phyloP scores from a whole-genome alignment of 345 rosid genomes.

The Cardiospermum halicacabum region DNA sequence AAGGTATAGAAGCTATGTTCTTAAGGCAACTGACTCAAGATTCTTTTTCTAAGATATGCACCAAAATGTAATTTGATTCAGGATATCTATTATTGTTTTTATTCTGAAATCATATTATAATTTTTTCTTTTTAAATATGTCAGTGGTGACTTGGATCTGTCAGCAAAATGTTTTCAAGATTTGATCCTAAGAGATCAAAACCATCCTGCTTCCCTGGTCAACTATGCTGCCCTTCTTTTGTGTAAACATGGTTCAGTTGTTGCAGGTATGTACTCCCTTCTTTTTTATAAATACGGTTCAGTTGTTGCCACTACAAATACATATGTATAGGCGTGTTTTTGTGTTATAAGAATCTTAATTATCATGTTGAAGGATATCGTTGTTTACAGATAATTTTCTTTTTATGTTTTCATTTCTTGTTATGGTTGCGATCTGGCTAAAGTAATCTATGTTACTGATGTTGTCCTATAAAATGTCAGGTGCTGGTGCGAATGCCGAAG shows the following conservation, averaged over 20 bases:
- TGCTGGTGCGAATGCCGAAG: constrained; percentile 76
- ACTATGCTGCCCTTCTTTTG: constrained; percentile 80
- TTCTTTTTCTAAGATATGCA: not conserved
- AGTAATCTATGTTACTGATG: not conserved
- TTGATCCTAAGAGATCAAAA: constrained; percentile 82
- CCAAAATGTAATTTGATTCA: not conserved
- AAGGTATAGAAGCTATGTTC: constrained; percentile 33
- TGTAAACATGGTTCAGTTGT: constrained; percentile 71
- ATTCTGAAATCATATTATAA: not conserved
- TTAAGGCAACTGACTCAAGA: not conserved
- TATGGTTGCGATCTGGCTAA: constrained; percentile 7
- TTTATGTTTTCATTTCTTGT: not conserved
- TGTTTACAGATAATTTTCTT: constrained; percentile 5
- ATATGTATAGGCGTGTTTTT: too few relatives aligned
- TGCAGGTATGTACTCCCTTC: too few relatives aligned
- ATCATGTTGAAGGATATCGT: constrained; percentile 2
- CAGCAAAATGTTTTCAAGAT: constrained; percentile 87
- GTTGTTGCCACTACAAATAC: too few relatives aligned
- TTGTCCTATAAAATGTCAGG: constrained; percentile 38
- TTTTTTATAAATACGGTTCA: too few relatives aligned
- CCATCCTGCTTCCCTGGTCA: constrained; percentile 84
- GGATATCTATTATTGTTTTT: not conserved
- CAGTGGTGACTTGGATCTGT: constrained; percentile 80
- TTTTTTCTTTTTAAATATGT: constrained; percentile 20
- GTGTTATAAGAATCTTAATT: not conserved